Percentiles rank a stretch among this genome's conserved stretches.
phyloP scores from a whole-genome alignment of 78 protist species.

The Tieghemostelium lacteum region DNA sequence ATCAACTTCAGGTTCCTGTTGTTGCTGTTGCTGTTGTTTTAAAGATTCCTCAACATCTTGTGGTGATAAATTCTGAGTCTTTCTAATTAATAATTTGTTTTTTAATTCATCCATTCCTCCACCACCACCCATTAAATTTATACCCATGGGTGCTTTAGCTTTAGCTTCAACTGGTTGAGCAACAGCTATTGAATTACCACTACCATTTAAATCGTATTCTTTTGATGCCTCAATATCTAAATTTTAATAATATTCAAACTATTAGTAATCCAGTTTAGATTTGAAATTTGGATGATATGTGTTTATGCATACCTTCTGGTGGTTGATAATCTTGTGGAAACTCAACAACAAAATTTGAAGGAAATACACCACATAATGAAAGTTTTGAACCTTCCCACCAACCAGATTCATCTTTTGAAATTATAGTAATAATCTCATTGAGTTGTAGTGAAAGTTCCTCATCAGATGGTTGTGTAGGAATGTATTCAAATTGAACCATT shows the following conservation, averaged over 20 bases:
- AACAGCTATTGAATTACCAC: not conserved
- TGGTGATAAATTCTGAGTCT: not conserved
- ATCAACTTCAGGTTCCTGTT: conserved; percentile 1
- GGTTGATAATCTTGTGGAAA: conserved; percentile 43
- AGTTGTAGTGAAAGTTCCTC: conserved; percentile 32
- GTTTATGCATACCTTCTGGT: conserved; percentile 28
- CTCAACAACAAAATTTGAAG: conserved; percentile 35
- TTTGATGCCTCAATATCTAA: conserved; percentile 30
- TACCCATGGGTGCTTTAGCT: not conserved
- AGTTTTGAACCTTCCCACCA: conserved; percentile 66
- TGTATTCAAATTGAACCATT: conserved; percentile 50
- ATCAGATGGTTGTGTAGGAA: conserved; percentile 17
- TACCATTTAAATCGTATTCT: not conserved
- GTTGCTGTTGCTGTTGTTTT: too few relatives aligned
- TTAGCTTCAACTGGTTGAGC: not conserved
- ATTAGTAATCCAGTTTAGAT: not conserved
- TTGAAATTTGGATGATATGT: not conserved
- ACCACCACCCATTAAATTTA: conserved; percentile 28
- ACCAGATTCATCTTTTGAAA: conserved; percentile 44
- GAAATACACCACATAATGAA: conserved; percentile 22
- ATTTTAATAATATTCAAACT: not conserved
- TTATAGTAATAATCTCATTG: conserved; percentile 8
- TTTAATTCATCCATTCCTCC: conserved; percentile 28
- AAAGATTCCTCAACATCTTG: not conserved
- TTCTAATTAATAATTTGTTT: conserved; percentile 6